Base-by-base conservation (phyloP, 768 basidiomycete species). In the Leucocoprinus birnbaumii region DNA sequence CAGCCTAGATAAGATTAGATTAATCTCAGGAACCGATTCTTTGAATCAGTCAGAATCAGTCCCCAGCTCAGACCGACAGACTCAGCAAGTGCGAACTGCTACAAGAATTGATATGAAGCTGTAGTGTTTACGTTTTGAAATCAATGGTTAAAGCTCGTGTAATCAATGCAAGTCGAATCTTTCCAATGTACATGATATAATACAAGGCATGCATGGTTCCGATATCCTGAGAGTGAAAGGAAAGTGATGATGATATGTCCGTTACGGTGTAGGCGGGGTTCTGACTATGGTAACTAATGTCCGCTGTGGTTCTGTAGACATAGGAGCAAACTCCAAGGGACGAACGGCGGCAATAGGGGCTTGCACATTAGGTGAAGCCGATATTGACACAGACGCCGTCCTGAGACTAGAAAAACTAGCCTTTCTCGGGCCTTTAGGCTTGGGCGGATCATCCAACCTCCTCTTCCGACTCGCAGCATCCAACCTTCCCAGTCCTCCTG, bases 361-460 rank as follows among this genome's bases (percentile, higher is more conserved):
- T 24, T 18, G 37, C 35, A 16, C 18, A 19, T 19, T 25, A 14
- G 38, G 26, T 10, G 45, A 38, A 1, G n/a, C 45, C 7, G 53
- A 37, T 6, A 18, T 25, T 10, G 24, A 41, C 38, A 37, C 18
- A 18, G 35, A 9, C 27, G 24, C 18, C 43, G 18, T 26, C 13
- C 22, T 42, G 25, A 50, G n/a, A 22, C 48, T 49, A 45, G 21
- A 5, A 31, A 5, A 31, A 43, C 18, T 35, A 16, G 53, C 53
- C 37, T 55, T 55, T 25, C 53, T 55, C 24, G 53, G 53, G 8
- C 53, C 53, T 42, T 55, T 55, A 7, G 46, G 53, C 37, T 46
- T 19, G 21, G 53, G 45, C 21, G 37, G 26, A 16, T 48, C 18
- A 8, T 31, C 37, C 27, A 22, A 21, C 6, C 35, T 48, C 18